Percentiles rank a stretch among this genome's conserved stretches.
phyloP scores from a whole-genome alignment of 768 basidiomycete genomes.

The Cystobasidium tubakii region DNA sequence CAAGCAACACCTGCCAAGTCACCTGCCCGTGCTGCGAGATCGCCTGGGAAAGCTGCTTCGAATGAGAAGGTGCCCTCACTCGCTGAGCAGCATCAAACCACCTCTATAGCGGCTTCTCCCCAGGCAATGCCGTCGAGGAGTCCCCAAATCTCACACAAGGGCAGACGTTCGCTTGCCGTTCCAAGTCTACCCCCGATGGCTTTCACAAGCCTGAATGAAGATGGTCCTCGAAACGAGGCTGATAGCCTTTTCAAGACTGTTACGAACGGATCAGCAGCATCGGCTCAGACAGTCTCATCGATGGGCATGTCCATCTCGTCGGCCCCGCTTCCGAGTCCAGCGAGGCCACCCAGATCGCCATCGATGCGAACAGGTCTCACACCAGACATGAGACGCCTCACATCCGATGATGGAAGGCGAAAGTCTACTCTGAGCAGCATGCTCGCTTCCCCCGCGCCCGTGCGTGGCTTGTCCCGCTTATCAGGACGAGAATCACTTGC shows the following conservation, averaged over 20 bases:
- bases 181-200: not conserved
- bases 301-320: slow-evolving; percentile 1
- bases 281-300: not conserved
- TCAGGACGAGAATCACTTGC: not conserved
- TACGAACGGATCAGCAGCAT: not conserved
- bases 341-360: not conserved
- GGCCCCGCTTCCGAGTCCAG: not conserved
- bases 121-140: not conserved
- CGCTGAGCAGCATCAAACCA: not conserved
- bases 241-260: not conserved
- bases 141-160: not conserved
- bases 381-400: slow-evolving; percentile 14
- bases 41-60: not conserved
- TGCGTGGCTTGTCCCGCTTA: not conserved
- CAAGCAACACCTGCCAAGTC: slow-evolving; percentile 8
- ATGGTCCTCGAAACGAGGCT: not conserved
- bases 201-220: slow-evolving; percentile 10
- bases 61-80: not conserved
- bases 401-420: not conserved
- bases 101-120: not conserved
- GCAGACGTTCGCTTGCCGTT: not conserved
- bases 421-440: not conserved
- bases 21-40: not conserved
- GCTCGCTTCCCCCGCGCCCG: slow-evolving; percentile 1
- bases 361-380: slow-evolving; percentile 10